Base-by-base conservation (phyloP, 179 eudicot species). In the Silene vulgaris region DNA sequence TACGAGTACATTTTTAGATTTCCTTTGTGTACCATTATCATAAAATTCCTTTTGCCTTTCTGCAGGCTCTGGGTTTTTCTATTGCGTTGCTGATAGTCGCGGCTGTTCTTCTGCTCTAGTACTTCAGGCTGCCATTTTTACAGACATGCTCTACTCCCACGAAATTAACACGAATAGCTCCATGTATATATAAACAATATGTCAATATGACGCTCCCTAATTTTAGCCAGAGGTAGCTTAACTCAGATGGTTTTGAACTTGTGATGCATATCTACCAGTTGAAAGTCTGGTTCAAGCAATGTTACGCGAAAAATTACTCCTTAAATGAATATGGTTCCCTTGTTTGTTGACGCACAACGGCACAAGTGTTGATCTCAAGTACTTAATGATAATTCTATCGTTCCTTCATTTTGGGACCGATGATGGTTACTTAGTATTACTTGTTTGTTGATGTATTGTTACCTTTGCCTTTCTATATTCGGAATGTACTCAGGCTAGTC, bases 51-150 rank as follows among this genome's bases (percentile, higher is more conserved):
- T 28, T 14, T 23, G 48, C 52, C 60, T 74, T 48, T 68, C 54
- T 80, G 82, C 86, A 86, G 89, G 87, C 89, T 73, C 52, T 84
- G 71, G 54, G 77, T 30, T 82, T 78, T 75, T 82, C 89, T 12
- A 66, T 84, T 21, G 83, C 75, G 9, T 80, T 67, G 9, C 75
- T 82, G 77, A 76, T 87, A 71, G 20, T 73, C 0, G 67, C 74
- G 52, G 81, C 83, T 64, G 85, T 75, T 60, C 66, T 86, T 75
- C 82, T 86, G 67, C 69, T 86, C 26, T 78, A 78, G 71, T 48
- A 64, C 59, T 57, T 23, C 21, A 0, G 20, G 28, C 59, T 23
- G 28, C 20, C 60, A 76, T 40, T 32, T 32, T 71, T 35, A 30
- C 28, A 32, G 20, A 3, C 8, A 37, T n/a, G 16, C 67, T 48